These are phyloP conservation scores for Xeromyces bisporus DNA, from an alignment of 495 filamentous ascomycete species.

Conservation along the genomic window DNA sequence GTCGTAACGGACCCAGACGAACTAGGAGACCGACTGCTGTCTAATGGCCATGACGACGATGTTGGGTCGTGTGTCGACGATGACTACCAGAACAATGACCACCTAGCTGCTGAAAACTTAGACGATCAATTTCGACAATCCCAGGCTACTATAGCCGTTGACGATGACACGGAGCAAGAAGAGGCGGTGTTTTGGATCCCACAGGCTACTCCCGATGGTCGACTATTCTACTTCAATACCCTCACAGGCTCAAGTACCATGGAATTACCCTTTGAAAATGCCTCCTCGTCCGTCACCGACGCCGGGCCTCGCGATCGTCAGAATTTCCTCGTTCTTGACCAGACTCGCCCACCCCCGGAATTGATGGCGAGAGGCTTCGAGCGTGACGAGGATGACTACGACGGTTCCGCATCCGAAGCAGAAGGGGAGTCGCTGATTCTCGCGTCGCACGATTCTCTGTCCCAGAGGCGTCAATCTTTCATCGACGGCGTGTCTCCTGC, in stretches of 20 bases:
- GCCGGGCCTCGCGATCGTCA: slow-evolving; percentile 73
- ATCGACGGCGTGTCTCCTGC: slow-evolving; percentile 70
- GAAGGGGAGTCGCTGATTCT: slow-evolving; percentile 51
- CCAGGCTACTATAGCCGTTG: slow-evolving; percentile 45
- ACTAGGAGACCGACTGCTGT: slow-evolving; percentile 20
- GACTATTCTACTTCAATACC: slow-evolving; percentile 96
- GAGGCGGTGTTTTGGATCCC: slow-evolving; percentile 97
- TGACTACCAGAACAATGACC: slow-evolving; percentile 52
- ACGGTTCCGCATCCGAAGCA: slow-evolving; percentile 72
- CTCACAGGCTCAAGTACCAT: slow-evolving; percentile 82
- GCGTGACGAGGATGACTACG: slow-evolving; percentile 69
- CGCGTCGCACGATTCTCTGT: slow-evolving; percentile 39
- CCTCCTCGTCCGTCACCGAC: slow-evolving; percentile 53
- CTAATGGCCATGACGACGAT: slow-evolving; percentile 24
- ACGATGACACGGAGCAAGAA: slow-evolving; percentile 59
- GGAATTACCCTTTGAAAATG: slow-evolving; percentile 86
- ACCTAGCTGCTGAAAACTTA: slow-evolving; percentile 49
- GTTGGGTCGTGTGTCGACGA: slow-evolving; percentile 41
- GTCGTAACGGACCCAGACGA: slow-evolving; percentile 63
- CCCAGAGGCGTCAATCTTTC: slow-evolving; percentile 45
- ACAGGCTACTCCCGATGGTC: slow-evolving; percentile 84
- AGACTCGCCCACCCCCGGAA: slow-evolving; percentile 83
- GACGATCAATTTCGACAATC: slow-evolving; percentile 39
- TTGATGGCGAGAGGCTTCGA: slow-evolving; percentile 74
- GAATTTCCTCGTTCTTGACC: slow-evolving; percentile 74